Evolutionary conservation across 176 grass and related monocot species (phyloP).

Genomic region (Eleusine coracana): DNA sequence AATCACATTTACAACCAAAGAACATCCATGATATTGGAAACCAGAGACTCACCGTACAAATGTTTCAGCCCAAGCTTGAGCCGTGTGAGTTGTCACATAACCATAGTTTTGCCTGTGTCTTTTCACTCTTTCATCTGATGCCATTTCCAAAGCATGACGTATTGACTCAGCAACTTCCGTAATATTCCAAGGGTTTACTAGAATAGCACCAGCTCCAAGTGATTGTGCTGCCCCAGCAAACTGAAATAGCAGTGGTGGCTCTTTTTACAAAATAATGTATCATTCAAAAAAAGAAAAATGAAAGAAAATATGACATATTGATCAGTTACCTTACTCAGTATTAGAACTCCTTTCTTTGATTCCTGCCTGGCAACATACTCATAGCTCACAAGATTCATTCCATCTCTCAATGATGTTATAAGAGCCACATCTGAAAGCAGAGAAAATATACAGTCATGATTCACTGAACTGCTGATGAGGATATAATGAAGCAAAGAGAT

Average conservation of each 20-base stretch:
- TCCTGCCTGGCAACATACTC: constrained; percentile 98
- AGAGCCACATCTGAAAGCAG: constrained; percentile 85
- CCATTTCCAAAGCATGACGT: constrained; percentile 70
- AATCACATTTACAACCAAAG: background rate
- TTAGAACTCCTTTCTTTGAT: constrained; percentile 91
- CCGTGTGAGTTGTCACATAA: constrained; percentile 92
- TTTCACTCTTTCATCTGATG: constrained; percentile 86
- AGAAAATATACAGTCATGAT: constrained; percentile 24
- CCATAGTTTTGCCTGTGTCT: constrained; percentile 97
- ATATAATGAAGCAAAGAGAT: background rate
- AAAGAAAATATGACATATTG: background rate
- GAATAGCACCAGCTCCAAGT: constrained; percentile 90
- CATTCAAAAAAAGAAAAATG: background rate
- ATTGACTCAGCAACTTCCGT: constrained; percentile 88
- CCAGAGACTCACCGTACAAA: constrained; percentile 74
- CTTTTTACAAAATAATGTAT: background rate
- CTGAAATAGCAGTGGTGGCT: constrained; percentile 48
- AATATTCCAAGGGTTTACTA: constrained; percentile 99
- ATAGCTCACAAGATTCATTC: constrained; percentile 99
- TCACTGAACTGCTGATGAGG: constrained; percentile 5
- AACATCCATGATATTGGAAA: constrained; percentile 20
- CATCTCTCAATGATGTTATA: constrained; percentile 97
- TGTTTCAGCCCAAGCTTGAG: constrained; percentile 99
- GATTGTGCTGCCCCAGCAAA: constrained; percentile 99
- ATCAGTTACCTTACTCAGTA: constrained; percentile 85